Evolutionary conservation across 495 filamentous ascomycete genomes (phyloP).

Genomic region (Melanomma pulvis-pyrius): DNA sequence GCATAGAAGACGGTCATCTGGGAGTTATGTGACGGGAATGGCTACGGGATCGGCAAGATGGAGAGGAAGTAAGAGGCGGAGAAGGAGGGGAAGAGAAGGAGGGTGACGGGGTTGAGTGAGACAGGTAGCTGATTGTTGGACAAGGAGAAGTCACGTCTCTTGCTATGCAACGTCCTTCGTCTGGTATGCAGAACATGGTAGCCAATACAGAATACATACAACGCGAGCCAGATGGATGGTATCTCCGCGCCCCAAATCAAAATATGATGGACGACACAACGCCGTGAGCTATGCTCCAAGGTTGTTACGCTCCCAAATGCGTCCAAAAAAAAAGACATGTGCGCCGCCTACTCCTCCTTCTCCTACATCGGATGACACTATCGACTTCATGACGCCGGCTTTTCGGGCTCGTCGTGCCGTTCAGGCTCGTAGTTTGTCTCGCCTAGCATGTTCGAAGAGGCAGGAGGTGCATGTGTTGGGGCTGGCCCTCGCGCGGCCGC

Average conservation of each 20-base stretch:
- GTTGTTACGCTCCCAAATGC: constrained; percentile 4
- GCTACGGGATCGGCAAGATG: too few relatives aligned
- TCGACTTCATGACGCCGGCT: background rate
- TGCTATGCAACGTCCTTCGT: background rate
- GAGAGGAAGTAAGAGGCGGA: too few relatives aligned
- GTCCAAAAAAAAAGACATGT: background rate
- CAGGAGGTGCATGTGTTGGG: constrained; percentile 16
- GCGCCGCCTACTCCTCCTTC: background rate
- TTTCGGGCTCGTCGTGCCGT: constrained; percentile 27
- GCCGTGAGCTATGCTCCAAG: constrained; percentile 2
- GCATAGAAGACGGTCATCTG: too few relatives aligned
- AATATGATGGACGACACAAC: background rate
- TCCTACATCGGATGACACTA: background rate
- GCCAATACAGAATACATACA: constrained; percentile 11
- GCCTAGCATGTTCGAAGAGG: constrained; percentile 31
- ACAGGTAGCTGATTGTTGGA: background rate
- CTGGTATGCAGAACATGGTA: constrained; percentile 1
- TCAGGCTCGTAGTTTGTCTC: constrained; percentile 39
- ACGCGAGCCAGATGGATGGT: constrained; percentile 16
- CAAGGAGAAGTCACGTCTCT: background rate
- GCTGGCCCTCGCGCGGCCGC: constrained; percentile 55
- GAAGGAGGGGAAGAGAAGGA: too few relatives aligned
- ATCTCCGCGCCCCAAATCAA: constrained; percentile 19
- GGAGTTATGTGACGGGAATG: too few relatives aligned
- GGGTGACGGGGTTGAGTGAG: too few relatives aligned